Evolutionary conservation across 768 basidiomycete genomes (phyloP).

Genomic region (Leucocoprinus sp.): DNA sequence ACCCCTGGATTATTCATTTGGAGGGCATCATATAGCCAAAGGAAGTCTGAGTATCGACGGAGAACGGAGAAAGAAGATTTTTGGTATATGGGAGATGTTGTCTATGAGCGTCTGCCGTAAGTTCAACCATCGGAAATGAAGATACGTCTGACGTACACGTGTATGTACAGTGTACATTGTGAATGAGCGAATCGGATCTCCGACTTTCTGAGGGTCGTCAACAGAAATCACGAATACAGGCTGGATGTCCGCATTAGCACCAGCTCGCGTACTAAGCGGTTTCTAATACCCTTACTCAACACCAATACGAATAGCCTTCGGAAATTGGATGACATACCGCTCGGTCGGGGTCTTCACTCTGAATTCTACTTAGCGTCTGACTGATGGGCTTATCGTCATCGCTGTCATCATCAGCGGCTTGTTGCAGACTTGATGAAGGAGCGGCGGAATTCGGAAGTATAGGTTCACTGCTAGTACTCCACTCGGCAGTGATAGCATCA

Average conservation of each 20-base stretch:
- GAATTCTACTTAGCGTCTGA: slow-evolving; percentile 30
- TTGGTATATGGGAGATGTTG: slow-evolving; percentile 76
- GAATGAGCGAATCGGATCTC: slow-evolving; percentile 89
- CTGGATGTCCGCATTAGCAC: slow-evolving; percentile 36
- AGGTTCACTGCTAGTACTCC: slow-evolving; percentile 14
- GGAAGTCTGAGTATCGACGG: slow-evolving; percentile 94
- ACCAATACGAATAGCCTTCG: background rate
- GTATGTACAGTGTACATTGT: slow-evolving; percentile 98
- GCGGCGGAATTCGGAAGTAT: slow-evolving; percentile 8
- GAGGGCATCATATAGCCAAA: slow-evolving; percentile 91
- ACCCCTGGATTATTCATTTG: slow-evolving; percentile 92
- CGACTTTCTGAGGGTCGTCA: slow-evolving; percentile 95
- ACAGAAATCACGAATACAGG: slow-evolving; percentile 83
- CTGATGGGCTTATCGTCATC: slow-evolving; percentile 65
- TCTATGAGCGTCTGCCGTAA: slow-evolving; percentile 33
- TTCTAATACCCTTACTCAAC: slow-evolving; percentile 7
- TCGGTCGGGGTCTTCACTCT: slow-evolving; percentile 20
- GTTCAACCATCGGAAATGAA: background rate
- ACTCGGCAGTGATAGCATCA: slow-evolving; percentile 12
- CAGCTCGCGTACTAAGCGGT: slow-evolving; percentile 11
- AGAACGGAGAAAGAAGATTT: slow-evolving; percentile 88
- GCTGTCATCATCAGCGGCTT: slow-evolving; percentile 50
- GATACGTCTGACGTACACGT: slow-evolving; percentile 45
- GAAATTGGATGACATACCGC: slow-evolving; percentile 18
- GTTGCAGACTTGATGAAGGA: background rate